Evolutionary conservation across 345 rosid genomes (phyloP), one percentile per base, ranked within the genome.

Genomic region (Sonneratia alba): DNA sequence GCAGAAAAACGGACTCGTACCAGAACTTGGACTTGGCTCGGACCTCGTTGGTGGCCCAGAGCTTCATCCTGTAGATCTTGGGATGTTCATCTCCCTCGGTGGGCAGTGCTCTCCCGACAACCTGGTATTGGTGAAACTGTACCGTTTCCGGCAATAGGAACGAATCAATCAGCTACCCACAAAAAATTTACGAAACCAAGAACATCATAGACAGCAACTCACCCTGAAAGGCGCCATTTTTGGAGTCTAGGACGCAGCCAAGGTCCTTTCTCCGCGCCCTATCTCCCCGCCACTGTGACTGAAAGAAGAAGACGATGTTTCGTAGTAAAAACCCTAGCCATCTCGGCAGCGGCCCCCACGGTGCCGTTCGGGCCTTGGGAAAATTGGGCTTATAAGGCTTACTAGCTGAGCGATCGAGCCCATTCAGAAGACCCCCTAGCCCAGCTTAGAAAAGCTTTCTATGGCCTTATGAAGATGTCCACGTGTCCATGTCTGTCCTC

Each of bases 91-190:
- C 76, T 8, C 24, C 49, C 51, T 66, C 76, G 37, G 76, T 73
- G 36, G 76, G 76, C 64, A 73, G 67, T 16, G 65, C 79, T 19
- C 74, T 67, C 67, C 73, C 43, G 66, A 66, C 72, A 22, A 73
- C 76, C 76, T 73, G 76, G 70, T 73, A 73, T 66, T 73, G 76
- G 61, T 73, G 76, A 73, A 66, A 73, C 76, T 73, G 65, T 53
- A 55, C 63, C 70, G 32, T 43, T 62, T 68, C 18, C 70, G 37
- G 62, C 7, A 40, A 36, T 6, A 21, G 61, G 47, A 24, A 40
- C 32, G 22, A 37, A 37, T 34, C 65, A 42, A 67, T 67, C 51
- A 43, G 18, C 70, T 12, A 18, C 9, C 55, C 7, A 13, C 8
- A 18, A 14, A n/a, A 43, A 45, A 6, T 10, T 21, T 19, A 22